Evolutionary conservation across 371 early-diverging fungal species (phyloP).

Genomic region (Syncephalastrum contaminatum): DNA sequence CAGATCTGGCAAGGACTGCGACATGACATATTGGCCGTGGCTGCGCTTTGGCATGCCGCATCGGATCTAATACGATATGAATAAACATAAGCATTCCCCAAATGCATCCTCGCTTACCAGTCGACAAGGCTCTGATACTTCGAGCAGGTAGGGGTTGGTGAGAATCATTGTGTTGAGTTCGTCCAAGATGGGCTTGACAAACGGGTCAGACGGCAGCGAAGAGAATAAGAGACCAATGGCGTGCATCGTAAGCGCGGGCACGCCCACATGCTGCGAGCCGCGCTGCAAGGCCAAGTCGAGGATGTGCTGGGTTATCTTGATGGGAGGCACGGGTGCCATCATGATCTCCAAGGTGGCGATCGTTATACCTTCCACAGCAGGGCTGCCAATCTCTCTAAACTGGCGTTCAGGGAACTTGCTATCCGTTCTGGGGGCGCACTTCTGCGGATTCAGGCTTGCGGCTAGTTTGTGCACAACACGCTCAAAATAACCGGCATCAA

Average conservation of each 20-base stretch:
- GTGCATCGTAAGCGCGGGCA: conserved; percentile 44
- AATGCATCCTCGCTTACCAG: conserved; percentile 28
- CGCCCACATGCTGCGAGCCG: conserved; percentile 44
- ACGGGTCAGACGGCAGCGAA: conserved; percentile 40
- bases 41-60: conserved; percentile 44
- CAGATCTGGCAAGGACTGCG: conserved; percentile 38
- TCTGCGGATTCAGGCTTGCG: conserved; percentile 50
- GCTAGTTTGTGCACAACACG: conserved; percentile 57
- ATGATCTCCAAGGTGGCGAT: conserved; percentile 71
- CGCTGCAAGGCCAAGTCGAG: conserved; percentile 47
- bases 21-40: conserved; percentile 37
- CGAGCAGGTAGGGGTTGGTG: conserved; percentile 41
- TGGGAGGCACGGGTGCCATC: conserved; percentile 48
- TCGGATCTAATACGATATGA: conserved; percentile 30
- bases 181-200: conserved; percentile 41
- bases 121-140: conserved; percentile 51
- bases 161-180: conserved; percentile 44
- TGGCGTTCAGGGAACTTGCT: conserved; percentile 70
- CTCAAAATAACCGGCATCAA: conserved; percentile 59
- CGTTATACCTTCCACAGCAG: conserved; percentile 64
- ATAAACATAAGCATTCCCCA: neutral
- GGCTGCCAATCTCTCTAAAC: conserved; percentile 79
- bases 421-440: conserved; percentile 54
- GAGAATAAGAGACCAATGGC: conserved; percentile 49
- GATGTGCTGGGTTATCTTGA: conserved; percentile 37